phyloP scores from a whole-genome alignment of 2,329 filamentous ascomycete species.

The Ascocoryne sarcoides region DNA sequence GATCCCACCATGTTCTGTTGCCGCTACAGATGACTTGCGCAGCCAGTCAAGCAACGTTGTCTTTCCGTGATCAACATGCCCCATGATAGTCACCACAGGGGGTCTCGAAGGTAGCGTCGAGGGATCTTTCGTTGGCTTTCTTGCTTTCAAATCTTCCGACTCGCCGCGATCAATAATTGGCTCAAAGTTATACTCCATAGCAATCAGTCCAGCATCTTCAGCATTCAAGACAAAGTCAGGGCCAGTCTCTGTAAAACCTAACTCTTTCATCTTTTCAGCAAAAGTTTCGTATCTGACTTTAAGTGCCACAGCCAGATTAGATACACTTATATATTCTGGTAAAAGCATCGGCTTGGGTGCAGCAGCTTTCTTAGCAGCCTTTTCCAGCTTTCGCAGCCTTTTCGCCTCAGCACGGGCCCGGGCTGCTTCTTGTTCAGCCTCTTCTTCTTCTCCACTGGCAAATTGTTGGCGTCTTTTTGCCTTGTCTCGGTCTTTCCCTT shows the following conservation, averaged over 20 bases:
- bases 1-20: conserved; percentile 89
- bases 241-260: conserved; percentile 82
- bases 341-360: conserved; percentile 59
- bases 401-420: conserved; percentile 33
- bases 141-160: conserved; percentile 60
- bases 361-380: conserved; percentile 33
- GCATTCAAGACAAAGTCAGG: conserved; percentile 81
- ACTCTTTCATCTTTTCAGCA: conserved; percentile 63
- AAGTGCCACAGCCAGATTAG: conserved; percentile 67
- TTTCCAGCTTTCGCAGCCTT: conserved; percentile 25
- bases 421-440: conserved; percentile 23
- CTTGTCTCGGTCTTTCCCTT: conserved; percentile 24
- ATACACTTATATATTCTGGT: conserved; percentile 87
- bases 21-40: conserved; percentile 84
- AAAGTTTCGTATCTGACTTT: conserved; percentile 65
- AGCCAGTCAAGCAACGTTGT: conserved; percentile 92
- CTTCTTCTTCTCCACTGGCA: conserved; percentile 23
- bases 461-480: conserved; percentile 24
- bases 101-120: conserved; percentile 64
- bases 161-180: conserved; percentile 64
- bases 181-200: conserved; percentile 87
- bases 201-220: conserved; percentile 83
- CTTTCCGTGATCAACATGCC: conserved; percentile 97
- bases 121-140: conserved; percentile 59
- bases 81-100: conserved; percentile 98